Evolutionary conservation across 345 rosid genomes (phyloP), one percentile per base, ranked within the genome.

Genomic region (Eucalyptus regnans): DNA sequence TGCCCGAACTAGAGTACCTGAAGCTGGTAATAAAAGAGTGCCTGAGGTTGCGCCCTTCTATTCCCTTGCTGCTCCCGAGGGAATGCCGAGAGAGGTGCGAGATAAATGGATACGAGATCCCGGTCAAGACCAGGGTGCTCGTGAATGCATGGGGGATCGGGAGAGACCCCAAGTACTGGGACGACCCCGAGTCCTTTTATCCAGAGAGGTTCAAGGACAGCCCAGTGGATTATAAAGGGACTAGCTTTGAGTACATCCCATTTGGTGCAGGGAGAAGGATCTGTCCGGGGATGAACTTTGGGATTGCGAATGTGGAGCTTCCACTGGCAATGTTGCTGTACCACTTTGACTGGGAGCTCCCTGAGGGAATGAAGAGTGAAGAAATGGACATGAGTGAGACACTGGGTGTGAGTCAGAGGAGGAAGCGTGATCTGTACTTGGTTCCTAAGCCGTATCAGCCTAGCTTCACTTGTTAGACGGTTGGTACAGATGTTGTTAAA

Each of bases 201-300:
- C 92, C 90, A 23, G 89, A 86, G 87, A 86, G 50, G 86, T 86
- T 86, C 43, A 88, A 8, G 4, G 50, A 90, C 31, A 83, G 50
- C n/a, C 29, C 86, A 2, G 27, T 90, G 9, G 91, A 91, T 66
- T 92, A 23, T 56, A 92, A 50, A 87, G 92, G 92, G 51, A 88
- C 86, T 1, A 7, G 66, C 76, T 92, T 89, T 43, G 86, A 90
- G 50, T 89, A 41, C 52, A 87, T 91, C 7, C 94, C 93, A 2
- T 91, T 92, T 62, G 92, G 93, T 5, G 89, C 91, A 0, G 92
- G 92, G 12, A 88, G 93, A 43, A 89, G 94, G 89, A 88, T 87
- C 1, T 92, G 93, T 48, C 93, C 92, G 1, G 93, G 91, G 49
- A 88, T 92, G 11, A 17, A 51, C 13, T 91, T 84, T 84, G 91